Conservation (phyloP, 2,329 filamentous ascomycete genomes). For the Dactylellina cionopaga region DNA sequence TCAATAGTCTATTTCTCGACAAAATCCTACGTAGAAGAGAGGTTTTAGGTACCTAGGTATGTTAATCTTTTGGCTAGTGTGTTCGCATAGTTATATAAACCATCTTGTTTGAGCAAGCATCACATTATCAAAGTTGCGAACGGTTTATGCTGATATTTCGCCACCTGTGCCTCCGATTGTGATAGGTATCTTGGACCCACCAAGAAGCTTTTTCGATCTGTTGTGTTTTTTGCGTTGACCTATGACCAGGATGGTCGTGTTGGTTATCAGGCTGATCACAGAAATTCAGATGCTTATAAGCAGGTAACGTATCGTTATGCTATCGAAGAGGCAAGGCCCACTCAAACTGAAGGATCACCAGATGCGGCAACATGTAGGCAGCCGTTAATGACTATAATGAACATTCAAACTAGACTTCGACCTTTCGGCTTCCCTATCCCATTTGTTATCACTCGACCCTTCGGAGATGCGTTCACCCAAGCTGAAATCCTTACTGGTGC, state of each 20-base stretch:
- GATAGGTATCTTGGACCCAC: background rate
- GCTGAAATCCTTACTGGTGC: background rate
- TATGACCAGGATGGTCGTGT: too few relatives aligned
- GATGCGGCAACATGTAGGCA: background rate
- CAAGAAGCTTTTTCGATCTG: background rate
- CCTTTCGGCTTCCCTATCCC: background rate
- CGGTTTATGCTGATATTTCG: background rate
- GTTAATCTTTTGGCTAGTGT: too few relatives aligned
- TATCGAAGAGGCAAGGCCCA: background rate
- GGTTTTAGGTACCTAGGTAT: too few relatives aligned
- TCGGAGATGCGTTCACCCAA: constrained; percentile 9
- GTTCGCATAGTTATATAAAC: too few relatives aligned
- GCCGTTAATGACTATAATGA: background rate
- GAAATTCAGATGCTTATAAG: background rate
- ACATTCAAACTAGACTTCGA: background rate
- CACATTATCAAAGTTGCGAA: too few relatives aligned
- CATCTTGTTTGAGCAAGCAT: too few relatives aligned
- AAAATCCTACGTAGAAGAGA: too few relatives aligned
- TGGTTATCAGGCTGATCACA: background rate
- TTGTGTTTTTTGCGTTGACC: background rate
- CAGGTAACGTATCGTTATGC: too few relatives aligned
- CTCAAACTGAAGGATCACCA: constrained; percentile 4
- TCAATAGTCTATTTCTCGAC: too few relatives aligned
- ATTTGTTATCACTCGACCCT: background rate
- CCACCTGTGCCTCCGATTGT: too few relatives aligned